These are phyloP conservation scores for Backusella liffmaniae DNA, from an alignment of 192 early-diverging fungal genomes.

Conservation along the genomic window DNA sequence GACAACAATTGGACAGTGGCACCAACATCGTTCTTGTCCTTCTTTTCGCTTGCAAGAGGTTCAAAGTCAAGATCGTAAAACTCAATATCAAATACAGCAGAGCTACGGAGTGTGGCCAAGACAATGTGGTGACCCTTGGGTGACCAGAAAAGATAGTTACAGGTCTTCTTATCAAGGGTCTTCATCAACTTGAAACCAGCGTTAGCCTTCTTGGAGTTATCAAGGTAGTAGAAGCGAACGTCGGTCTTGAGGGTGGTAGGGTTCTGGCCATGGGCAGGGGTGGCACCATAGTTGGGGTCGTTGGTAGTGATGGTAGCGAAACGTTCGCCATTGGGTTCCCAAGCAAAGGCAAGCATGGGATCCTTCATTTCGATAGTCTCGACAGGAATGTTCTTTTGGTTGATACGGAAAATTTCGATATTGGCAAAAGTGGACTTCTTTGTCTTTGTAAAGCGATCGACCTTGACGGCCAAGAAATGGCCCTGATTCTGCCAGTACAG, in stretches of 20 bases:
- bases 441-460: slow-evolving; percentile 87
- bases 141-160: slow-evolving; percentile 89
- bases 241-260: slow-evolving; percentile 57
- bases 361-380: slow-evolving; percentile 94
- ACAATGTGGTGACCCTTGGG: slow-evolving; percentile 94
- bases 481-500: slow-evolving; percentile 91
- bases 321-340: slow-evolving; percentile 92
- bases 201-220: slow-evolving; percentile 58
- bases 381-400: slow-evolving; percentile 94
- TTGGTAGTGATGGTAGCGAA: slow-evolving; percentile 86
- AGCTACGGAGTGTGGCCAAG: slow-evolving; percentile 78
- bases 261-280: slow-evolving; percentile 49
- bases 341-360: slow-evolving; percentile 80
- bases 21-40: slow-evolving; percentile 52
- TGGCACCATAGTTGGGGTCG: slow-evolving; percentile 63
- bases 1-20: slow-evolving; percentile 64
- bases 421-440: slow-evolving; percentile 89
- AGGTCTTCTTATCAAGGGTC: slow-evolving; percentile 76
- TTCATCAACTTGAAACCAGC: slow-evolving; percentile 83
- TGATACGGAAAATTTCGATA: slow-evolving; percentile 92
- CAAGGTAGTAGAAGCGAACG: slow-evolving; percentile 86
- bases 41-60: slow-evolving; percentile 33
- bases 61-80: slow-evolving; percentile 93
- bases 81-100: slow-evolving; percentile 78
- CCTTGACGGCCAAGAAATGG: slow-evolving; percentile 89